Evolutionary conservation across 805 yeast genomes (phyloP).

Genomic region (Candida glaebosa): DNA sequence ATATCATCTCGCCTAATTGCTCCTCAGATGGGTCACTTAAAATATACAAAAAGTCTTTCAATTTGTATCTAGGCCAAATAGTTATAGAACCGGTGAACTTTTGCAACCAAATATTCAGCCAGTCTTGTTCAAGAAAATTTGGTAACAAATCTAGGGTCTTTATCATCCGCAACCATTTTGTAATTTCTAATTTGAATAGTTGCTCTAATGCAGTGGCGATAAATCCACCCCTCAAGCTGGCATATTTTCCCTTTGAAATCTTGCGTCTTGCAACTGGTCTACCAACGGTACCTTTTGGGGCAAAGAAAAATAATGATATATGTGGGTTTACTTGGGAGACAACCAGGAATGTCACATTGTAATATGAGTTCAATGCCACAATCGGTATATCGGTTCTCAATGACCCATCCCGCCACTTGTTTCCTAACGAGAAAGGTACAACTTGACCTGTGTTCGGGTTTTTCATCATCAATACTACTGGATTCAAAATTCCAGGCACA

Average conservation of each 20-base stretch:
- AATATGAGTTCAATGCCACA: conserved; percentile 68
- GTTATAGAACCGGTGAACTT: conserved; percentile 73
- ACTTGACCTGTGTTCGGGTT: conserved; percentile 34
- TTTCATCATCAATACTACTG: conserved; percentile 76
- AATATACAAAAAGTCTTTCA: conserved; percentile 59
- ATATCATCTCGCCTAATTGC: conserved; percentile 51
- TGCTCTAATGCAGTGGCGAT: conserved; percentile 70
- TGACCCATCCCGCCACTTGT: conserved; percentile 77
- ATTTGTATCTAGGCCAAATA: conserved; percentile 64
- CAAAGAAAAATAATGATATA: conserved; percentile 68
- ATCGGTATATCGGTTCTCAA: conserved; percentile 76
- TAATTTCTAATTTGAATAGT: conserved; percentile 64
- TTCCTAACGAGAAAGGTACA: conserved; percentile 69
- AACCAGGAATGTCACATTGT: conserved; percentile 69
- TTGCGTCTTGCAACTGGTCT: conserved; percentile 63
- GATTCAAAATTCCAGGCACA: conserved; percentile 78
- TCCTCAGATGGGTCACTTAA: conserved; percentile 66
- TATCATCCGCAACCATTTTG: conserved; percentile 71
- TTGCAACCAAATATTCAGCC: conserved; percentile 77
- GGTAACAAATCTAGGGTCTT: conserved; percentile 67
- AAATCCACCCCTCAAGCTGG: conserved; percentile 69
- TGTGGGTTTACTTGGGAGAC: conserved; percentile 86
- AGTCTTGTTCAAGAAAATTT: conserved; percentile 66
- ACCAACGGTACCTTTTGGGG: conserved; percentile 79
- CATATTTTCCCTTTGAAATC: conserved; percentile 29